Evolutionary conservation across 2,329 filamentous ascomycete genomes (phyloP).

Genomic region (Tolypocladium ophioglossoides): DNA sequence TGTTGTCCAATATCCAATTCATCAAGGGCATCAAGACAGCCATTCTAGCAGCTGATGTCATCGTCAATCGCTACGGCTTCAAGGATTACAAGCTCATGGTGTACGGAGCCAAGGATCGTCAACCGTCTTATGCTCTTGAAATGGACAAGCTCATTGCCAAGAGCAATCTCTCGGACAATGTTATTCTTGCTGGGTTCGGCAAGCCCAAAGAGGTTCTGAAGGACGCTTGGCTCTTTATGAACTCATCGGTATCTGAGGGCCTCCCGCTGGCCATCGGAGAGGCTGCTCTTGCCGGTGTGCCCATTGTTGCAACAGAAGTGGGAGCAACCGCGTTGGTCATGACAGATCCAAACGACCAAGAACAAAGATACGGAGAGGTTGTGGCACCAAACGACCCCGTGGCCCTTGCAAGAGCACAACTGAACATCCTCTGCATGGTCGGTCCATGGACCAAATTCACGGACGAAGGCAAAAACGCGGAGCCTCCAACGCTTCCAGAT

Average conservation of each 20-base stretch:
- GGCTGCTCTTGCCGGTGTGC: conserved; percentile 43
- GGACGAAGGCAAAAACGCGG: conserved; percentile 32
- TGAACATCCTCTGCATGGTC: conserved; percentile 49
- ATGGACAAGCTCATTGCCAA: conserved; percentile 48
- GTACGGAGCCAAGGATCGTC: conserved; percentile 53
- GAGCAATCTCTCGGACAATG: conserved; percentile 39
- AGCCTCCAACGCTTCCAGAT: conserved; percentile 17
- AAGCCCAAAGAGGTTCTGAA: conserved; percentile 44
- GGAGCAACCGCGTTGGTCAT: conserved; percentile 44
- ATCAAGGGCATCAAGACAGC: conserved; percentile 56
- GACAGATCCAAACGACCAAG: conserved; percentile 37
- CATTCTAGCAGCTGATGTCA: conserved; percentile 52
- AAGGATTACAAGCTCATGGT: conserved; percentile 51
- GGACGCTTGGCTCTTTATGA: conserved; percentile 47
- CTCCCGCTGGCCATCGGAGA: conserved; percentile 47
- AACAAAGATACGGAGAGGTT: conserved; percentile 45
- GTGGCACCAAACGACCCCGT: conserved; percentile 54
- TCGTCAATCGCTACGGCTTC: conserved; percentile 57
- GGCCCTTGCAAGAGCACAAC: conserved; percentile 49
- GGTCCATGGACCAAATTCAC: conserved; percentile 51
- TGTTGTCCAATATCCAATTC: conserved; percentile 52
- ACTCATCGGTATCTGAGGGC: conserved; percentile 45
- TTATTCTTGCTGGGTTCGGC: conserved; percentile 44
- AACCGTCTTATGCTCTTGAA: conserved; percentile 48
- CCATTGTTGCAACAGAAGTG: conserved; percentile 45